Base-by-base conservation (phyloP, 805 yeast species). In the Schizosaccharomyces osmophilus region DNA sequence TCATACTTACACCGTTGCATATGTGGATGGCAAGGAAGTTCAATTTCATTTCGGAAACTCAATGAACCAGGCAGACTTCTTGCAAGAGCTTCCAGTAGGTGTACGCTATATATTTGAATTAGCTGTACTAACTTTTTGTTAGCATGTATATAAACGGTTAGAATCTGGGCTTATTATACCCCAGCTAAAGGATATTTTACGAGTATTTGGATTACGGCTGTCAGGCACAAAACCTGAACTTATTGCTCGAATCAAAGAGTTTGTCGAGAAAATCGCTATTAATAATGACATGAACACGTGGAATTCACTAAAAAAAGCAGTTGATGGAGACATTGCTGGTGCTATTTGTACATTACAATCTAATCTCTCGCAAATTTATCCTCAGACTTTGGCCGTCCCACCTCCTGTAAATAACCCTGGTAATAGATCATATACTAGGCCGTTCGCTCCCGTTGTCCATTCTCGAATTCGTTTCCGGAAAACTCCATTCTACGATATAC, bases 151-250 rank as follows among this genome's bases (percentile, higher is more conserved):
- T 8, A 57, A 57, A 19, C 48, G 43, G 26, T 17, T 57, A 15
- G 60, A 57, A 57, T n/a, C 60, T 26, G 43, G 60, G 8, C 42
- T 57, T 22, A 57, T 39, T 41, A 36, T 57, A 19, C 29, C 60
- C 19, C 48, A 41, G 22, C 13, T 57, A 11, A 57, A 57, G n/a
- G 39, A 57, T 57, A 19, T 57, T 19, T 42, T 57, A 19, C 60
- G 60, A 15, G 39, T 41, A 9, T 36, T 41, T 39, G 39, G 60
- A 29, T n/a, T 57, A 22, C 60, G 60, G 17, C 48, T 57, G 19
- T 39, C 48, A 19, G 60, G 60, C 6, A 41, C 48, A 41, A 57
- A 57, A 41, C 26, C 31, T 9, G 48, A 57, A 15, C 60, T 57
- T 15, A 57, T 57, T 22, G 26, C 31, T n/a, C 43, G 60, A 41